phyloP scores from a whole-genome alignment of 441 rosid genomes.

The Adansonia rubrostipa region DNA sequence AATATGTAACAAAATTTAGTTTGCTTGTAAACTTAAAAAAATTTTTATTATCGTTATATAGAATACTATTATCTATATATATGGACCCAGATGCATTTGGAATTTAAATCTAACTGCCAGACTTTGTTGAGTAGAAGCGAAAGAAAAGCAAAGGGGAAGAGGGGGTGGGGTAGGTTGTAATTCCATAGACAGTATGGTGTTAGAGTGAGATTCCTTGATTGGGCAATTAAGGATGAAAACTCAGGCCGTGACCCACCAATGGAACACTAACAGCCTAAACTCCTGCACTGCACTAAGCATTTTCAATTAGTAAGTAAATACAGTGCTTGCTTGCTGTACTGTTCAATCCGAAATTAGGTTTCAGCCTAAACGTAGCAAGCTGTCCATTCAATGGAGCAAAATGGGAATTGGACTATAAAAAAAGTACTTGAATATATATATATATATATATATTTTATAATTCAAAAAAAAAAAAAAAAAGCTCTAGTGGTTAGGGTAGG shows the following conservation, averaged over 20 bases:
- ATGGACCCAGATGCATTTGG: not conserved
- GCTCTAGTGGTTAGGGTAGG: slow-evolving; percentile 25
- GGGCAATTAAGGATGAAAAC: not conserved
- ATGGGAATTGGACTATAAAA: not conserved
- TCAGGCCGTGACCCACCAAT: not conserved
- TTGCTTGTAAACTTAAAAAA: no score
- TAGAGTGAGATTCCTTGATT: not conserved
- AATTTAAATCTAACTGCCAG: not conserved
- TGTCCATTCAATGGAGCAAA: not conserved
- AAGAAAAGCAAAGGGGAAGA: not conserved
- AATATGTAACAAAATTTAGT: no score
- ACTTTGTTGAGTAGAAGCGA: not conserved
- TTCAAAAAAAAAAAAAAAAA: not conserved
- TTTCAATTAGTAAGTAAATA: no score
- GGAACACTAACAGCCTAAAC: not conserved
- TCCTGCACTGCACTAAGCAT: not conserved
- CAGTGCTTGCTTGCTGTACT: no score
- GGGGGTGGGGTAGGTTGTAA: not conserved
- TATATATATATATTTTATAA: not conserved
- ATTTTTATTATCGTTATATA: no score
- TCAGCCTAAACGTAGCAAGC: not conserved
- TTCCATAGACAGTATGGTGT: not conserved
- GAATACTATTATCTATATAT: no score
- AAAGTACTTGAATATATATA: not conserved
- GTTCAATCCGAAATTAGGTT: not conserved